Evolutionary conservation across 129 eudicot genomes (phyloP).

Genomic region (Solidago caesia): DNA sequence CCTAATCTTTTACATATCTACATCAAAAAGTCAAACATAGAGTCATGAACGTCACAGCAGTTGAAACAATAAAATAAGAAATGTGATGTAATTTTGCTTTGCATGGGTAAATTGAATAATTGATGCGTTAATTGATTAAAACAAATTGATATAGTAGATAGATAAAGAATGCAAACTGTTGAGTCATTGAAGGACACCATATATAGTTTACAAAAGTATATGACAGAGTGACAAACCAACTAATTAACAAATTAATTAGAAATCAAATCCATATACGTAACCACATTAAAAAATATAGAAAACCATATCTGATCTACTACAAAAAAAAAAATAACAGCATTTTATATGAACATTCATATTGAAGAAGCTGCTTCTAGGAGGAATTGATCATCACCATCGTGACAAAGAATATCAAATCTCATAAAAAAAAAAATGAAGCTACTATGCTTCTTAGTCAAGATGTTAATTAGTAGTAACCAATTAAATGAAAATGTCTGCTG

Average conservation of each 20-base stretch:
- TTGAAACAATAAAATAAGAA: neutral
- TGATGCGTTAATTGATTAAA: neutral
- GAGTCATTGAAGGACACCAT: conserved; percentile 16
- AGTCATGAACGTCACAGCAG: conserved; percentile 6
- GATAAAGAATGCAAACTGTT: conserved; percentile 5
- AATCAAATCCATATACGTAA: conserved; percentile 1
- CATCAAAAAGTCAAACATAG: conserved; percentile 19
- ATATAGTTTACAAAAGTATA: neutral
- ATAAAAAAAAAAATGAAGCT: no score
- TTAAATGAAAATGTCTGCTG: no score
- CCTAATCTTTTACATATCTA: conserved; percentile 21
- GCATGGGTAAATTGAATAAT: neutral
- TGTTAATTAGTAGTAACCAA: no score
- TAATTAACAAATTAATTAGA: conserved; percentile 8
- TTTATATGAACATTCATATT: neutral
- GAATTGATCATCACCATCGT: neutral
- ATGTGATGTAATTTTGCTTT: neutral
- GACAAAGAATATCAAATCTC: no score
- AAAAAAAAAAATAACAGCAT: neutral
- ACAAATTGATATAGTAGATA: neutral
- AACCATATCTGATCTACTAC: neutral
- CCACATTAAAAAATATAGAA: neutral
- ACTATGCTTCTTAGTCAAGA: no score
- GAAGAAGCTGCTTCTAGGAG: neutral
- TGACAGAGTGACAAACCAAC: neutral